These are phyloP conservation scores for Hibiscus mutabilis DNA, from an alignment of 345 rosid species.

Conservation along the genomic window DNA sequence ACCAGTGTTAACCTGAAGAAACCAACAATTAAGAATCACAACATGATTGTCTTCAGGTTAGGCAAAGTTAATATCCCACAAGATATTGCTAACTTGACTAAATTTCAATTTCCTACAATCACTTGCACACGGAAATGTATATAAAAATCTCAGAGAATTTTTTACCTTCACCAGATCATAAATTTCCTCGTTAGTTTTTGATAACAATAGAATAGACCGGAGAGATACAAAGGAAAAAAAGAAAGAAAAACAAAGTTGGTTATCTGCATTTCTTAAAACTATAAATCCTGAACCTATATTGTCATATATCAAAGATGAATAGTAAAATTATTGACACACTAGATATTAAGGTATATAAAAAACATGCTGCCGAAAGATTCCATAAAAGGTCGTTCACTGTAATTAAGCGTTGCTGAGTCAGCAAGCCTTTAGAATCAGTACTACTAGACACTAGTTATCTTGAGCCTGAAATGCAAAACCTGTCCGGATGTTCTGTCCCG, in stretches of 20 bases:
- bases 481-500: too few species aligned
- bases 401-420: too few species aligned
- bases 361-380: not conserved
- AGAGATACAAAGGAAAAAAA: too few species aligned
- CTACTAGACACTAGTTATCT: too few species aligned
- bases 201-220: not conserved
- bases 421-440: too few species aligned
- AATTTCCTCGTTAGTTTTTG: not conserved
- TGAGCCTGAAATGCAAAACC: too few species aligned
- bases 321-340: not conserved
- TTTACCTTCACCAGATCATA: not conserved
- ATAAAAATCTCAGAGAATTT: not conserved
- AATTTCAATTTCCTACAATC: not conserved
- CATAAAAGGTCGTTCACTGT: too few species aligned
- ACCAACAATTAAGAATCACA: not conserved
- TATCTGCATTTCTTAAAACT: too few species aligned
- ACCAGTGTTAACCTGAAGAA: conserved; percentile 70
- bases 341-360: not conserved
- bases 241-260: too few species aligned
- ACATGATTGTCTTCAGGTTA: too few species aligned
- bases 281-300: too few species aligned
- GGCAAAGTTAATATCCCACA: too few species aligned
- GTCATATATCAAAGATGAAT: not conserved
- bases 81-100: not conserved
- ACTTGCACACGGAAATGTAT: not conserved